phyloP scores from a whole-genome alignment of 768 basidiomycete genomes.

The Amanita inopinata region DNA sequence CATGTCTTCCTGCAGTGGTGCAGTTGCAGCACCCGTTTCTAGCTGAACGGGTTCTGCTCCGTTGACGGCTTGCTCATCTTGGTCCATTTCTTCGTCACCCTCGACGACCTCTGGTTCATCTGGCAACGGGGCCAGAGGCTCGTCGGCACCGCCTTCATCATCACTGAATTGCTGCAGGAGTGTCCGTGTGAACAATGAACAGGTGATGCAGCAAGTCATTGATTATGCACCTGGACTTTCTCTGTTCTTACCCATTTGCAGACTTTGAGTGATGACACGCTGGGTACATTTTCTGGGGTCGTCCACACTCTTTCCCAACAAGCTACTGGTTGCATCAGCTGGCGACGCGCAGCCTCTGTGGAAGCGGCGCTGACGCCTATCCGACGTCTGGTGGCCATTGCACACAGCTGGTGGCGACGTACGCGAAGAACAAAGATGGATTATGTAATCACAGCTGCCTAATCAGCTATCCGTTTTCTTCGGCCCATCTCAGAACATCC shows the following conservation, averaged over 20 bases:
- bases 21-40: conserved; percentile 19
- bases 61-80: conserved; percentile 47
- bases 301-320: conserved; percentile 81
- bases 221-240: conserved; percentile 58
- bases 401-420: conserved; percentile 5
- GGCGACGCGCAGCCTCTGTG: conserved; percentile 71
- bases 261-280: conserved; percentile 54
- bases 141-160: conserved; percentile 71
- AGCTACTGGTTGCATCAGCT: conserved; percentile 83
- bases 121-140: conserved; percentile 73
- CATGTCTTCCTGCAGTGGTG: conserved; percentile 34
- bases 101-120: conserved; percentile 71
- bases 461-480: too few relatives aligned
- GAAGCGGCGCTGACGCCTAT: conserved; percentile 71
- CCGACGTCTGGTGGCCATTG: conserved; percentile 65
- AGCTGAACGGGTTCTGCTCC: conserved; percentile 16
- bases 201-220: neutral
- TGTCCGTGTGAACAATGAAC: conserved; percentile 1
- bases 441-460: conserved; percentile 15
- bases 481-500: conserved; percentile 51
- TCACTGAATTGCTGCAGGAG: conserved; percentile 75
- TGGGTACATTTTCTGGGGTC: conserved; percentile 41
- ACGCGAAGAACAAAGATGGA: conserved; percentile 1
- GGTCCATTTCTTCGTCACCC: conserved; percentile 66
- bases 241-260: conserved; percentile 78